Evolutionary conservation across 2,329 filamentous ascomycete species (phyloP).

Genomic region (Aureobasidium sp.): DNA sequence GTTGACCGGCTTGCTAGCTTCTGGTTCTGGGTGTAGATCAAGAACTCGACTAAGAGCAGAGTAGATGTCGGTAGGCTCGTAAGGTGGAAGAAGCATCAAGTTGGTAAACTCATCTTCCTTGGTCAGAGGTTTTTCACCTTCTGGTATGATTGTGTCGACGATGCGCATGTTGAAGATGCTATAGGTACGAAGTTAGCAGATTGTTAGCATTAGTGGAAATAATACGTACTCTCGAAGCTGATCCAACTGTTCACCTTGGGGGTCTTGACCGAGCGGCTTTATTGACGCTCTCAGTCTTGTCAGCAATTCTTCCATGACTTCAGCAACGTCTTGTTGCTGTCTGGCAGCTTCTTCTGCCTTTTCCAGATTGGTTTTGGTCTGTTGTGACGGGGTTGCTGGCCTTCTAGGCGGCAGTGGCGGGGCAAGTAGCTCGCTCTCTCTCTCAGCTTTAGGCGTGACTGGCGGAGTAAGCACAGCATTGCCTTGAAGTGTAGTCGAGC

Average conservation of each 20-base stretch:
- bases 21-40: conserved; percentile 66
- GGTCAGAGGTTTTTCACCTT: conserved; percentile 36
- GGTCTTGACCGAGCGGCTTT: conserved; percentile 57
- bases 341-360: conserved; percentile 52
- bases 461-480: conserved; percentile 25
- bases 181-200: background rate
- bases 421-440: conserved; percentile 22
- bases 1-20: conserved; percentile 43
- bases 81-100: conserved; percentile 53
- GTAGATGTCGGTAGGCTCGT: conserved; percentile 62
- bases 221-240: conserved; percentile 33
- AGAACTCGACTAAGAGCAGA: conserved; percentile 80
- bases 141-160: conserved; percentile 29
- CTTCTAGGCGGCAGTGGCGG: conserved; percentile 55
- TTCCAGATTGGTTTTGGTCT: conserved; percentile 30
- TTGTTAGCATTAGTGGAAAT: background rate
- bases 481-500: conserved; percentile 15
- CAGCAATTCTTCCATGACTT: conserved; percentile 88
- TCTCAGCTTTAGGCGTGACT: conserved; percentile 32
- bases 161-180: conserved; percentile 26
- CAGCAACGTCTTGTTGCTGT: conserved; percentile 84
- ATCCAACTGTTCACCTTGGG: conserved; percentile 71
- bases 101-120: conserved; percentile 57
- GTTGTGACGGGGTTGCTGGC: conserved; percentile 24
- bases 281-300: conserved; percentile 89